Evolutionary conservation across 371 early-diverging fungal species (phyloP).

Genomic region (Mucor circinelloides): DNA sequence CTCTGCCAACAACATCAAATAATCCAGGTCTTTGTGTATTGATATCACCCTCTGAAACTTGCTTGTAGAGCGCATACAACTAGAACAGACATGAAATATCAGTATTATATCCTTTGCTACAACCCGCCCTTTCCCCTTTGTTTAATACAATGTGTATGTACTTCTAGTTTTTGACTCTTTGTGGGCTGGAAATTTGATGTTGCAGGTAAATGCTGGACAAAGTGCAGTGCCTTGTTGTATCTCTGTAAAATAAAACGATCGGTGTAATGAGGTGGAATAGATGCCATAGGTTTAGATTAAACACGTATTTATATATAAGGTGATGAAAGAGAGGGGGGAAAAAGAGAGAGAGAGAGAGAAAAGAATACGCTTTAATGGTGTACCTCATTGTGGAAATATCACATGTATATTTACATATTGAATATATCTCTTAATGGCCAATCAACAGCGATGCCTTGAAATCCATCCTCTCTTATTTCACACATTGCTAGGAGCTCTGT

Average conservation of each 20-base stretch:
- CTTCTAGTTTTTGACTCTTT: slow-evolving; percentile 43
- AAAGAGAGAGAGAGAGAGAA: not conserved
- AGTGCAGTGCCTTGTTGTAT: slow-evolving; percentile 40
- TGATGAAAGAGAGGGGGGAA: not conserved
- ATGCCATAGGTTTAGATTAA: not conserved
- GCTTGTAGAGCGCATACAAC: slow-evolving; percentile 54
- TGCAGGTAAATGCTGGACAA: slow-evolving; percentile 39
- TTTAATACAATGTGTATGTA: slow-evolving; percentile 4
- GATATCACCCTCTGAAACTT: slow-evolving; percentile 44
- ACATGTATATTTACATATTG: not conserved
- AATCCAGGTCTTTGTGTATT: slow-evolving; percentile 46
- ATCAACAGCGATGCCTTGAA: not conserved
- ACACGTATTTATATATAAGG: not conserved
- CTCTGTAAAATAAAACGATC: slow-evolving; percentile 30
- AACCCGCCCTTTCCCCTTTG: not conserved
- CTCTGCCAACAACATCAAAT: slow-evolving; percentile 54
- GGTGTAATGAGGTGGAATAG: slow-evolving; percentile 29
- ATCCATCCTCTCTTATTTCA: no score
- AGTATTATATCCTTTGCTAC: not conserved
- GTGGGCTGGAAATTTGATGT: slow-evolving; percentile 43
- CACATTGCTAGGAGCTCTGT: no score
- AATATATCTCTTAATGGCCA: not conserved
- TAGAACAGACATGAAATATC: slow-evolving; percentile 3
- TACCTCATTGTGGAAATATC: slow-evolving; percentile 1
- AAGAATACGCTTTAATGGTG: not conserved